Base-by-base conservation (phyloP, 306 rosid species). In the Oemleria cerasiformis region DNA sequence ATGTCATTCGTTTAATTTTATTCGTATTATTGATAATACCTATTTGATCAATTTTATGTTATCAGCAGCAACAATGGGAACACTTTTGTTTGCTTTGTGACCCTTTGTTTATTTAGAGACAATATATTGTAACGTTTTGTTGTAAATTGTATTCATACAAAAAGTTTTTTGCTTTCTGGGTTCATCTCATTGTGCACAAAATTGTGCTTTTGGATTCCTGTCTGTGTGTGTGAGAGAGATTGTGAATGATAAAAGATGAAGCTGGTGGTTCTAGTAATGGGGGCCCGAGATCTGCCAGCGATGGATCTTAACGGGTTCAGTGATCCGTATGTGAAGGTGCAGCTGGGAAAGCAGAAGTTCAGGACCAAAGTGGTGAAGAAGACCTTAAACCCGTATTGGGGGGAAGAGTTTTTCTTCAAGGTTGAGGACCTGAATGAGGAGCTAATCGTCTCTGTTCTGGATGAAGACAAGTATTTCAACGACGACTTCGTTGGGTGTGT, bases 301-400 rank as follows among this genome's bases (percentile, higher is more conserved):
- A 65, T 62, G 70, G 92, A 86, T 82, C 90, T 73, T 20, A 80
- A 88, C 77, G 97, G 94, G 17, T 70, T 79, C 5, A 76, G 82
- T 79, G 94, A 91, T 77, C 82, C 93, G 30, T 93, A 88, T 77
- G 98, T 91, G 74, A 77, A 87, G 83, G 54, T 91, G 71, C 86
- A 87, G 81, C 73, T 91, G 71, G 98, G 97, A 55, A 88, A 81
- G 84, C 98, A 93, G 73, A 93, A 56, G 85, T 80, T 67, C 66
- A 87, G 67, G 79, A 91, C 96, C 69, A 87, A 82, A 80, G 96
- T 83, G 78, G 81, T 93, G 39, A 93, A 86, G 92, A 95, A 95
- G 82, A 78, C 77, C 69, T 53, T 80, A 77, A 76, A 84, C 50
- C 97, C 98, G 2, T 77, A 53, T n/a, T 93, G 98, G 98, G 89